These are phyloP conservation scores for Decorospora gaudefroyi DNA, from an alignment of 2,329 filamentous ascomycete genomes.

Conservation along the genomic window DNA sequence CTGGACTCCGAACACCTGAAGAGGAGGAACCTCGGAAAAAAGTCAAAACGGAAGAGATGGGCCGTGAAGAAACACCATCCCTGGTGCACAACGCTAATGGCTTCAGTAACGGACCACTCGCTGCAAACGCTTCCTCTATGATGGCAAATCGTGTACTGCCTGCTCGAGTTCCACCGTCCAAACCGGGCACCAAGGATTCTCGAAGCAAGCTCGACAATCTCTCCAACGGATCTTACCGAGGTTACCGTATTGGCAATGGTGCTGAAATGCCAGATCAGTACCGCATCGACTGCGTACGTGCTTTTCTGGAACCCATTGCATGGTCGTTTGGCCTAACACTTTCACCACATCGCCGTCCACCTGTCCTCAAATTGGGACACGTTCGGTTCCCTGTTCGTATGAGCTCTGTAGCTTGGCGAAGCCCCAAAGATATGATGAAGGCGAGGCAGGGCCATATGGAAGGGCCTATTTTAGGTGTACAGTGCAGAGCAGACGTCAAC, in stretches of 20 bases:
- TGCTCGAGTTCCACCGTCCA: conserved; percentile 36
- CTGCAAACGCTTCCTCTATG: conserved; percentile 16
- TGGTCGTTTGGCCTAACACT: conserved; percentile 64
- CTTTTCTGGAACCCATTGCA: conserved; percentile 61
- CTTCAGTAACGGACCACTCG: conserved; percentile 9
- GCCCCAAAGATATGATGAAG: conserved; percentile 57
- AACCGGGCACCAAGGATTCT: conserved; percentile 29
- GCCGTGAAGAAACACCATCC: conserved; percentile 17
- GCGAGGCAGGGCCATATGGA: conserved; percentile 61
- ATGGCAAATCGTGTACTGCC: conserved; percentile 34
- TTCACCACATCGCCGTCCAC: conserved; percentile 53
- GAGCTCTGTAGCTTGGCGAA: conserved; percentile 58
- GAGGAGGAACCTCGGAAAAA: conserved; percentile 47
- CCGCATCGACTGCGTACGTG: conserved; percentile 60
- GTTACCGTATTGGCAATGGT: conserved; percentile 62
- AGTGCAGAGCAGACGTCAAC: conserved; percentile 59
- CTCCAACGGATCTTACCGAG: conserved; percentile 56
- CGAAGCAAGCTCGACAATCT: conserved; percentile 30
- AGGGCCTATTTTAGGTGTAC: conserved; percentile 61
- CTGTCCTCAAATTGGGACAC: conserved; percentile 53
- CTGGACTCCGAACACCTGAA: conserved; percentile 14
- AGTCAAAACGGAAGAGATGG: conserved; percentile 42
- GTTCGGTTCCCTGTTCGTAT: conserved; percentile 62
- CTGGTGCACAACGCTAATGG: conserved; percentile 17
- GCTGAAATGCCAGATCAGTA: conserved; percentile 63